Conservation (phyloP, 2,329 filamentous ascomycete genomes). For the Apiospora malaysiana region DNA sequence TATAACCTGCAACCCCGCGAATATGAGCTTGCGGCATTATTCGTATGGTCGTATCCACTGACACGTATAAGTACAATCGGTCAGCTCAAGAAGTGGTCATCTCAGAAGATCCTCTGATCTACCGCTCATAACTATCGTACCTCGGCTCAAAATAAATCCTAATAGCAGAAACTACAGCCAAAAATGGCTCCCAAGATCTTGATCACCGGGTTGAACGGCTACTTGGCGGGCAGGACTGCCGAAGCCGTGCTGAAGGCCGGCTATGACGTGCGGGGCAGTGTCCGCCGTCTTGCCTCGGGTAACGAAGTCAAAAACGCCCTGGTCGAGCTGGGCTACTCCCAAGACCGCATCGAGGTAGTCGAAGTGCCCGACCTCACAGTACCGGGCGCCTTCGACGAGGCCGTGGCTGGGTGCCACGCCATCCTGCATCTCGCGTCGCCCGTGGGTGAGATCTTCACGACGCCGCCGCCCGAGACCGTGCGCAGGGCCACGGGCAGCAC, state of each 20-base stretch:
- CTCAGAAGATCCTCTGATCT: not conserved
- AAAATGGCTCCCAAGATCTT: constrained; percentile 30
- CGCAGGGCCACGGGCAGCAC: constrained; percentile 32
- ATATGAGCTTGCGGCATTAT: not conserved
- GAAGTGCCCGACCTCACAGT: constrained; percentile 34
- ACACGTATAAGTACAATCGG: not conserved
- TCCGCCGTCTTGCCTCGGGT: constrained; percentile 34
- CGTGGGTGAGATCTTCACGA: constrained; percentile 31
- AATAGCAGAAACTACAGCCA: no score
- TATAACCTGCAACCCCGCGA: not conserved
- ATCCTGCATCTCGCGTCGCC: constrained; percentile 37
- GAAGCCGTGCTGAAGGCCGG: constrained; percentile 33
- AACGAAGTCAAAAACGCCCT: constrained; percentile 34
- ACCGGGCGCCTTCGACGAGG: constrained; percentile 31
- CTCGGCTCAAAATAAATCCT: not conserved
- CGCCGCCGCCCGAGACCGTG: constrained; percentile 33
- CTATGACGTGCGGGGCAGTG: constrained; percentile 37
- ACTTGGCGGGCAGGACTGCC: constrained; percentile 37
- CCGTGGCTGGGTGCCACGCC: constrained; percentile 35
- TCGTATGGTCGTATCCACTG: not conserved
- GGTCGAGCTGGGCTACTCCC: constrained; percentile 29
- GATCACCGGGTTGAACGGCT: constrained; percentile 40
- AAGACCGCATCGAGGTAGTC: constrained; percentile 33
- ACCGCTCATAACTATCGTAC: no score
- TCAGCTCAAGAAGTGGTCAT: not conserved